Evolutionary conservation across 2,329 filamentous ascomycete species (phyloP).

Genomic region (Lasiodiplodia sp.): DNA sequence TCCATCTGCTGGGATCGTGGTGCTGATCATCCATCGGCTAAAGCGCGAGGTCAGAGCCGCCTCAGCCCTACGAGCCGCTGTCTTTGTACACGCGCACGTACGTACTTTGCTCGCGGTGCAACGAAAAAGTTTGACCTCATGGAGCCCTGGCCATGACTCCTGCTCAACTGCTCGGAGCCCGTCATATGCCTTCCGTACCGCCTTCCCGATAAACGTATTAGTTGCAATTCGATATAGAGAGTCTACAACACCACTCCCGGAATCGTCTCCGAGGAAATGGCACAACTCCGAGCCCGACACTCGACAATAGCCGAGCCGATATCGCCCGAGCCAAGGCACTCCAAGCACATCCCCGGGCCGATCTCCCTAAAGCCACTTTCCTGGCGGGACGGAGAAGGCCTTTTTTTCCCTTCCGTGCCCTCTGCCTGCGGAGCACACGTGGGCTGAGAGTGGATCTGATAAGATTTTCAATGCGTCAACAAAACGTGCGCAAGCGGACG

Average conservation of each 20-base stretch:
- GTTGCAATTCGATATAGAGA: neutral
- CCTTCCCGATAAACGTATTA: neutral
- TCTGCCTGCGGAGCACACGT: neutral
- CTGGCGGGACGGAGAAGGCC: neutral
- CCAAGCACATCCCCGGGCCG: neutral
- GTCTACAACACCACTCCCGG: neutral
- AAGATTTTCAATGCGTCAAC: conserved; percentile 17
- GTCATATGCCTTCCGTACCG: neutral
- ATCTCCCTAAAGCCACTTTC: neutral
- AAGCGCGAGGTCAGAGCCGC: neutral
- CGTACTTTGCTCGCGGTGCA: neutral
- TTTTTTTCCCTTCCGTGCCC: neutral
- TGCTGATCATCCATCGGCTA: neutral
- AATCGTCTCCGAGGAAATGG: neutral
- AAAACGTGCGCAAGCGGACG: neutral
- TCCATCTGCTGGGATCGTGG: neutral
- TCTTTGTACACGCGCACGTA: neutral
- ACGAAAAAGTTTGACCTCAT: neutral
- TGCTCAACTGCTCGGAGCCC: neutral
- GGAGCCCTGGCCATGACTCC: too few species aligned
- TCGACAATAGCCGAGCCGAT: conserved; percentile 16
- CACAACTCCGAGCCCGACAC: neutral
- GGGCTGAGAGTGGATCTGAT: conserved; percentile 21
- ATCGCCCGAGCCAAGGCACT: conserved; percentile 9
- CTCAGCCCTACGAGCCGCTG: conserved; percentile 5